Percentiles rank a stretch among this genome's conserved stretches.
Evolutionary conservation across 106 monocot genomes (phyloP).

Genomic region (Dendrobium chrysotoxum): DNA sequence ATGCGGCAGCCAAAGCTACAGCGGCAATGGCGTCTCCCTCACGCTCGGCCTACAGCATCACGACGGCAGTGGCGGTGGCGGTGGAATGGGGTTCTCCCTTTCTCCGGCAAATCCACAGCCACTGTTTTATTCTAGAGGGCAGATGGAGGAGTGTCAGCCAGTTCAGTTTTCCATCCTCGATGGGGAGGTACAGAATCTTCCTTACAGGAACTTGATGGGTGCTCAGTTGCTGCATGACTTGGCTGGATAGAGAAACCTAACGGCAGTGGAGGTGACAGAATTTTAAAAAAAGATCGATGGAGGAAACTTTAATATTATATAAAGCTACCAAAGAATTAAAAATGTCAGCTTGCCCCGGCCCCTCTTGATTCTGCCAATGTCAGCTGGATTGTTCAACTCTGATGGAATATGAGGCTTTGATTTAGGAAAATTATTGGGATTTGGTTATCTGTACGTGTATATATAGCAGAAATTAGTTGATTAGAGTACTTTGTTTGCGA

Average conservation of each 20-base stretch:
- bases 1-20: constrained; percentile 9
- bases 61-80: constrained; percentile 11
- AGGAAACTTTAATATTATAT: too few species aligned
- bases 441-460: too few species aligned
- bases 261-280: too few species aligned
- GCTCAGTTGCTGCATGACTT: constrained; percentile 50
- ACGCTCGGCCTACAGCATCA: constrained; percentile 75
- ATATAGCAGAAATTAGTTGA: too few species aligned
- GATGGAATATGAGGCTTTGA: too few species aligned
- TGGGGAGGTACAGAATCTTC: constrained; percentile 34
- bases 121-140: constrained; percentile 22
- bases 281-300: too few species aligned
- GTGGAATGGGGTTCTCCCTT: constrained; percentile 22
- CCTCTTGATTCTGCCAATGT: too few species aligned
- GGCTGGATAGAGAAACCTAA: constrained; percentile 18
- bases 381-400: too few species aligned
- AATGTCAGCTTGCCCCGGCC: too few species aligned
- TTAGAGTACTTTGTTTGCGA: too few species aligned
- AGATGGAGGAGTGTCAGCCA: constrained; percentile 31
- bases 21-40: constrained; percentile 46
- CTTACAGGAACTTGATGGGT: constrained; percentile 41
- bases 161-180: constrained; percentile 38
- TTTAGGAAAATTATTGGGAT: too few species aligned
- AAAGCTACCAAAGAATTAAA: too few species aligned
- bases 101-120: constrained; percentile 20